Conservation (phyloP, 2,329 filamentous ascomycete species). For the Teratosphaeria epicoccoides region DNA sequence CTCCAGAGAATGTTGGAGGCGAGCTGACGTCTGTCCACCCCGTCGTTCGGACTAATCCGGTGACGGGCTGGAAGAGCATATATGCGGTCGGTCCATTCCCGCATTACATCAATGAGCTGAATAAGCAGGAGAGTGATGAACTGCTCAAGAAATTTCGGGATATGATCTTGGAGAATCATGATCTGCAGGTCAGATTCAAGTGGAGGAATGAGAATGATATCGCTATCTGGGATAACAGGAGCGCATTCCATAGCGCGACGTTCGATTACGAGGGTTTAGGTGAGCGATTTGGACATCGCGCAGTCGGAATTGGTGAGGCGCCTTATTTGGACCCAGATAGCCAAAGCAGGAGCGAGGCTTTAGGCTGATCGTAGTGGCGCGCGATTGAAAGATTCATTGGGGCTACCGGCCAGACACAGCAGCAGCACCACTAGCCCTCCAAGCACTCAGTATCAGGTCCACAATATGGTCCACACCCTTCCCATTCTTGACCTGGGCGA, state of each 20-base stretch:
- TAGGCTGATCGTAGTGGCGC: neutral
- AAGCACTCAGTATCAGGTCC: conserved; percentile 77
- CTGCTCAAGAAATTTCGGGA: conserved; percentile 38
- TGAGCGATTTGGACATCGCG: conserved; percentile 41
- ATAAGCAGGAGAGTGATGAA: conserved; percentile 32
- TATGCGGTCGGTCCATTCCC: conserved; percentile 33
- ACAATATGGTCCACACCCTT: conserved; percentile 79
- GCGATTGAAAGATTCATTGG: neutral
- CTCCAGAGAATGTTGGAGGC: conserved; percentile 44
- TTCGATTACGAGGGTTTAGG: conserved; percentile 50
- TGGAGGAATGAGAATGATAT: conserved; percentile 47
- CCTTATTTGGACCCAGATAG: conserved; percentile 46
- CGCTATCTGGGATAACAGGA: conserved; percentile 57
- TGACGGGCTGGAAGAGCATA: conserved; percentile 53
- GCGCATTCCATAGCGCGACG: conserved; percentile 49
- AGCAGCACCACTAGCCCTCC: conserved; percentile 74
- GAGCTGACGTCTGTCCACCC: conserved; percentile 42
- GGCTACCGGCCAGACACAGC: neutral
- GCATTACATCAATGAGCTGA: conserved; percentile 31
- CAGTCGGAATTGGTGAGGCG: conserved; percentile 45
- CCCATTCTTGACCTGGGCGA: conserved; percentile 92
- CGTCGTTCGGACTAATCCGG: conserved; percentile 50
- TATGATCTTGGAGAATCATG: conserved; percentile 48
- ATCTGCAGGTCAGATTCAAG: conserved; percentile 57
- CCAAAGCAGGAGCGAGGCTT: conserved; percentile 27